Evolutionary conservation across 2,329 filamentous ascomycete genomes (phyloP), one percentile per base, ranked within the genome.

Genomic region (Tolypocladium capitatum): DNA sequence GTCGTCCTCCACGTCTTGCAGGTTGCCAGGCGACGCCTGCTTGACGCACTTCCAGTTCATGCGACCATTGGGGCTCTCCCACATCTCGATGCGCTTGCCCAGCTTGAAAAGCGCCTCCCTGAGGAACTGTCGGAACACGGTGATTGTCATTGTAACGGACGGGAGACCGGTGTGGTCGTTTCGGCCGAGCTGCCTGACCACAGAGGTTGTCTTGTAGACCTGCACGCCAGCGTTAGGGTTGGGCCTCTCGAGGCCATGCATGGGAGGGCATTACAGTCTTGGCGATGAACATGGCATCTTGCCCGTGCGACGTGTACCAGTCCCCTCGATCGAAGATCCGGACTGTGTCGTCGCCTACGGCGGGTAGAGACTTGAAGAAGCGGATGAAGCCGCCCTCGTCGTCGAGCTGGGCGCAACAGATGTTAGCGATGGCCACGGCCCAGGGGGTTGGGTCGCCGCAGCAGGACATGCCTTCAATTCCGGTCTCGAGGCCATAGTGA

Each of bases 171-270:
- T 86, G 51, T 86, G 81, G 61, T 89, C 85, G 65, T 80, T 86
- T 58, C 83, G 81, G 52, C 92, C 92, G 21, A 98, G 78, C 57
- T 92, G 89, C 56, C 91, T 82, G 21, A 98, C 78, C 16, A 98
- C 92, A 0, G 92, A 95, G 2, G 90, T 97, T 5, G 92, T 97
- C 70, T 95, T 95, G 76, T 98, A 98, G 50, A 97, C 85, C 82
- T 86, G 47, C 24, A 20, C 24, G 27, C n/a, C 9, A n/a, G 9
- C 9, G 32, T 46, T 46, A 42, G 51, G 5, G 24, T 6, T 10
- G 38, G 10, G 24, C 24, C 27, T 18, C 9, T 2, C 9, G 10
- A 42, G 40, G 18, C 14, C 24, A 13, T 3, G n/a, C 24, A 13
- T 3, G 9, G n/a, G 32, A 13, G 16, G 16, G 11, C 7, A n/a